A percentile compares a stretch with the other conserved stretches of the same genome.
Conservation (phyloP, 805 yeast species). For the Pichia occidentalis region DNA sequence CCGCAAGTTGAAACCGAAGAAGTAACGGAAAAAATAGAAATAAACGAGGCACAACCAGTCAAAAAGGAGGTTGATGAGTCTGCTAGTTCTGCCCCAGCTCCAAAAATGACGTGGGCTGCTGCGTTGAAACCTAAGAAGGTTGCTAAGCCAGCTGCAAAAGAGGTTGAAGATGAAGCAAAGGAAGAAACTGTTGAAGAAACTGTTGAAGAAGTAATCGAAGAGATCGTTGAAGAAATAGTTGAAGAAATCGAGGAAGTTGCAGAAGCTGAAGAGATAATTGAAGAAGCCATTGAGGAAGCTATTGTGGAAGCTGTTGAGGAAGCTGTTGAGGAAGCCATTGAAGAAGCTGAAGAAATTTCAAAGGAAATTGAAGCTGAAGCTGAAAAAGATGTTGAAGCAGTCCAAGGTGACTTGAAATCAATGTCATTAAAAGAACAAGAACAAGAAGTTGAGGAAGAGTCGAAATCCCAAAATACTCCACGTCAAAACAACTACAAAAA, state of each 20-base stretch:
- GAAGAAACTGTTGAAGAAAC: slow-evolving; percentile 9
- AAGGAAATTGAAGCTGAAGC: slow-evolving; percentile 17
- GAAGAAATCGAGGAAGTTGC: slow-evolving; percentile 6
- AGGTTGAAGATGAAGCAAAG: slow-evolving; percentile 1
- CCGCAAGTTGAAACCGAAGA: slow-evolving; percentile 6
- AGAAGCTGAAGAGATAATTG: slow-evolving; percentile 8
- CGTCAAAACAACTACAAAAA: slow-evolving; percentile 20
- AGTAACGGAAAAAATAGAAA: slow-evolving; percentile 3
- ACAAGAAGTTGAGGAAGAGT: slow-evolving; percentile 2
- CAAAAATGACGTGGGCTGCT: slow-evolving; percentile 9
- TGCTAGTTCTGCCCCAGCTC: slow-evolving; percentile 13
- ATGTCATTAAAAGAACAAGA: slow-evolving; percentile 7
- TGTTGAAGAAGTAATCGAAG: slow-evolving; percentile 11
- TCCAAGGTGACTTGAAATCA: slow-evolving; percentile 11
- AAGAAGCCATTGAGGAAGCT: slow-evolving; percentile 9
- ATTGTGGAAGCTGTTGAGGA: slow-evolving; percentile 6
- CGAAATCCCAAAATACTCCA: slow-evolving; percentile 8
- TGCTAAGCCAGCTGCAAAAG: slow-evolving; percentile 2
- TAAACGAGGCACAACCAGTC: slow-evolving; percentile 7
- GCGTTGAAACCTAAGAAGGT: neutral
- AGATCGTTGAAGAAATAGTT: slow-evolving; percentile 8
- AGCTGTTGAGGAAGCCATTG: slow-evolving; percentile 5
- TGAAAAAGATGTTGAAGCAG: slow-evolving; percentile 10
- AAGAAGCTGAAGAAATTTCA: slow-evolving; percentile 18
- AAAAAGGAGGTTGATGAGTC: neutral